Base-by-base conservation (phyloP, 805 yeast genomes). In the Nakazawaea siamensis region DNA sequence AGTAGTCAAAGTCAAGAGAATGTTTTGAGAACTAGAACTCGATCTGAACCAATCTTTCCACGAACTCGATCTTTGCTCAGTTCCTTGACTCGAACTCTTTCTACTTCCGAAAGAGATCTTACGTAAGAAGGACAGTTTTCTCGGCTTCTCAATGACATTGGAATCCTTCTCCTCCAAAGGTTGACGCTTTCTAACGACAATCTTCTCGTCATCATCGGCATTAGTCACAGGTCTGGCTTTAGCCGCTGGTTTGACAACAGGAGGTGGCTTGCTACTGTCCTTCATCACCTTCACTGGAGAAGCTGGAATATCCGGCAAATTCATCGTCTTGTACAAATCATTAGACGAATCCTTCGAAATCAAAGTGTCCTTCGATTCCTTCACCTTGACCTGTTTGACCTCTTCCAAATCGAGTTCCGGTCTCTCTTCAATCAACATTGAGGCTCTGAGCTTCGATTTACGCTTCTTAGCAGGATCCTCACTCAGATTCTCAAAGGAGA, bases 31-130 rank as follows among this genome's bases (percentile, higher is more conserved):
- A 21, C 51, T 45, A 12, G 62, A 49, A 15, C 18, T 14, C 13
- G 18, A 16, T 3, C 59, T 52, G 28, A 72, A 61, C 67, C 67
- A 51, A 47, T 64, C 52, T 52, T 63, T 54, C 56, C 65, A 44
- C 5, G 33, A 24, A 14, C 33, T 23, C 19, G 30, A 20, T 27
- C 35, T 32, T 13, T 21, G 33, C 8, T 14, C 19, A 9, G 13
- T 9, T 10, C 18, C 20, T 10, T 24, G 27, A 17, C 35, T 35
- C 35, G 29, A 33, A 12, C 17, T 18, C 38, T 24, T 29, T 24
- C 28, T 28, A 24, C 50, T 64, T 19, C 74, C 73, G 63, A 72
- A 67, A 8, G 75, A 68, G 24, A 72, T 47, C 45, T 71, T 72
- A 37, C 76, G 52, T 55, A 73, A 70, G 38, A 59, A 53, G 1